Evolutionary conservation across 352 stramenopile genomes (phyloP), one percentile per base, ranked within the genome.

Genomic region (Plasmopara halstedii): DNA sequence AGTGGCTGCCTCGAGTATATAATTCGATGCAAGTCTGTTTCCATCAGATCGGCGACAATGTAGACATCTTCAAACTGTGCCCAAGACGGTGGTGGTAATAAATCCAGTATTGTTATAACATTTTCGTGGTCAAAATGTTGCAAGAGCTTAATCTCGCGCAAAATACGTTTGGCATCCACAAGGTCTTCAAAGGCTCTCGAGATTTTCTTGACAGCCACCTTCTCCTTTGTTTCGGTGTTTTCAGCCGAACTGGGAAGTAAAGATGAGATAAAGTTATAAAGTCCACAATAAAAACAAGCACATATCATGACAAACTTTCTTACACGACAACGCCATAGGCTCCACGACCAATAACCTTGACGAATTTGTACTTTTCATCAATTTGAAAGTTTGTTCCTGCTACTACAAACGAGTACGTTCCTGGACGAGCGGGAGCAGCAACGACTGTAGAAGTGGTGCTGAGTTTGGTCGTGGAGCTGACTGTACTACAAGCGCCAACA

Each of bases 121-220:
- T 97, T 97, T 62, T 97, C 85, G 62, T 96, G 88, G 42, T 93
- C 74, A 78, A 98, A 95, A 42, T 95, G 84, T 53, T 94, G 83
- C 36, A 97, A 57, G 29, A 97, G 64, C 44, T 95, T 94, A 59
- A 98, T 98, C 67, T 98, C 96, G 18, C 96, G 81, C 36, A 99
- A 69, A 52, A 99, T 99, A 37, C 97, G 88, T 68, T 99, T 99
- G 31, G 96, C 97, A 63, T 99, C 97, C 36, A 99, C 95, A 25
- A 99, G 87, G 67, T 99, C 96, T 41, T 98, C 91, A 58, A 98
- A 98, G 8, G 79, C 78, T 53, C 83, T 88, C 31, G 79, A 86
- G 37, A 95, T 85, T 57, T 92, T 95, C 63, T 94, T 95, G 43
- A 94, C 85, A 7, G 84, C 84, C 6, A 93, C 77, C 49, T 92